phyloP scores from a whole-genome alignment of 2,329 filamentous ascomycete genomes.

The Verticillium albo-atrum region DNA sequence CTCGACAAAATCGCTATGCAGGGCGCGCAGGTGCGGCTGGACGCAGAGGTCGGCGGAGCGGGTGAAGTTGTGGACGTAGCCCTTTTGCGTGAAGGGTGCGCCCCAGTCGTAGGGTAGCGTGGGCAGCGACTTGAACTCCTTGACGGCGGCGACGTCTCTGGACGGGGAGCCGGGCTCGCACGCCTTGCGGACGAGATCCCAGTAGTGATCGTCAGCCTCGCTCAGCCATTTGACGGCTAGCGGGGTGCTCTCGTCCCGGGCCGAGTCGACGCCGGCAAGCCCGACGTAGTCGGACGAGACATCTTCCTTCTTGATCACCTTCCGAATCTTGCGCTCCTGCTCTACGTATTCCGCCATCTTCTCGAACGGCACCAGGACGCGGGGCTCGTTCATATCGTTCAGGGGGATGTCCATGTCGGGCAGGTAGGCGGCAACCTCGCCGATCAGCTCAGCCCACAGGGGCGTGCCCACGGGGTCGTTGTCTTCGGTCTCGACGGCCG shows the following conservation, averaged over 20 bases:
- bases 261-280: slow-evolving; percentile 18
- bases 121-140: slow-evolving; percentile 23
- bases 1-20: slow-evolving; percentile 55
- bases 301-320: slow-evolving; percentile 34
- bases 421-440: slow-evolving; percentile 46
- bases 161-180: slow-evolving; percentile 53
- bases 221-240: slow-evolving; percentile 45
- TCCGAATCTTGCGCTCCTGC: slow-evolving; percentile 39
- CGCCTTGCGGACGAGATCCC: slow-evolving; percentile 52
- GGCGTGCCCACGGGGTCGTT: slow-evolving; percentile 39
- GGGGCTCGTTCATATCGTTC: slow-evolving; percentile 60
- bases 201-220: slow-evolving; percentile 44
- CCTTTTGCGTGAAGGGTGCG: slow-evolving; percentile 33
- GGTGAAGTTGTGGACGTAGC: slow-evolving; percentile 55
- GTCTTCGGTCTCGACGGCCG: slow-evolving; percentile 30
- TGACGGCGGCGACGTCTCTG: slow-evolving; percentile 26
- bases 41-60: slow-evolving; percentile 54
- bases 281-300: slow-evolving; percentile 40
- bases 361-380: slow-evolving; percentile 57
- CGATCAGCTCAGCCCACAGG: slow-evolving; percentile 44
- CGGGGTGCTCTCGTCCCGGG: slow-evolving; percentile 25
- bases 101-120: slow-evolving; percentile 28
- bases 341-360: slow-evolving; percentile 46
- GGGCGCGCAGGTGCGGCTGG: slow-evolving; percentile 44
- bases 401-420: slow-evolving; percentile 65